A percentile compares a stretch with the other conserved stretches of the same genome.
Conservation (phyloP, 257 asterid genomes). For the Verbena officinalis region DNA sequence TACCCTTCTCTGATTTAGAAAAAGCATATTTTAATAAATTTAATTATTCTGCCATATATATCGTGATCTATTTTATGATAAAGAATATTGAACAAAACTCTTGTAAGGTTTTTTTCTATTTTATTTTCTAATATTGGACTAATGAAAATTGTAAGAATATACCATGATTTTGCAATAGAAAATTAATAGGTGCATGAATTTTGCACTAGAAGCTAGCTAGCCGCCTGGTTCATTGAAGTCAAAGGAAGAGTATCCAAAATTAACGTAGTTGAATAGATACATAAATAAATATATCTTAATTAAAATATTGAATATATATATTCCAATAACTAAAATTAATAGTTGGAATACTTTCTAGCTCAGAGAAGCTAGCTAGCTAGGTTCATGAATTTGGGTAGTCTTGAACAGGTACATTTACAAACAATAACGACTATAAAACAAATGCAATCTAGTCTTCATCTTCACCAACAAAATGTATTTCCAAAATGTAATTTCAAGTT, state of each 20-base stretch:
- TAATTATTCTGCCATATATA: no score
- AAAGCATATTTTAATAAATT: no score
- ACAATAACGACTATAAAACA: neutral
- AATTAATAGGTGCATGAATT: conserved; percentile 20
- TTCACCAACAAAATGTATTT: neutral
- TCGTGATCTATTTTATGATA: no score
- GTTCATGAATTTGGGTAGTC: conserved; percentile 13
- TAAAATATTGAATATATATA: neutral
- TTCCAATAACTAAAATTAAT: neutral
- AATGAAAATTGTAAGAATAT: neutral
- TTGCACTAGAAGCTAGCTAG: conserved; percentile 3
- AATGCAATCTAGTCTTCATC: neutral
- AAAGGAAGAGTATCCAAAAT: conserved; percentile 1
- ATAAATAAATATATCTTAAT: neutral
- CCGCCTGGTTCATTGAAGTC: conserved; percentile 7
- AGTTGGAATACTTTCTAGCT: no score
- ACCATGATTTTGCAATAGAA: neutral
- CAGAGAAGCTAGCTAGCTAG: no score
- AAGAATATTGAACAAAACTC: no score
- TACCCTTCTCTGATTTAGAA: no score
- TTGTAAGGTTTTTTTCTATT: no score
- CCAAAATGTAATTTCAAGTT: no score
- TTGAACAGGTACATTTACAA: neutral
- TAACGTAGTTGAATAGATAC: neutral
- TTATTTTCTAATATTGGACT: neutral